Percentiles rank a stretch among this genome's conserved stretches.
These are phyloP conservation scores for Aspergillus eucalypticola DNA, from an alignment of 2,329 filamentous ascomycete species.

Conservation along the genomic window DNA sequence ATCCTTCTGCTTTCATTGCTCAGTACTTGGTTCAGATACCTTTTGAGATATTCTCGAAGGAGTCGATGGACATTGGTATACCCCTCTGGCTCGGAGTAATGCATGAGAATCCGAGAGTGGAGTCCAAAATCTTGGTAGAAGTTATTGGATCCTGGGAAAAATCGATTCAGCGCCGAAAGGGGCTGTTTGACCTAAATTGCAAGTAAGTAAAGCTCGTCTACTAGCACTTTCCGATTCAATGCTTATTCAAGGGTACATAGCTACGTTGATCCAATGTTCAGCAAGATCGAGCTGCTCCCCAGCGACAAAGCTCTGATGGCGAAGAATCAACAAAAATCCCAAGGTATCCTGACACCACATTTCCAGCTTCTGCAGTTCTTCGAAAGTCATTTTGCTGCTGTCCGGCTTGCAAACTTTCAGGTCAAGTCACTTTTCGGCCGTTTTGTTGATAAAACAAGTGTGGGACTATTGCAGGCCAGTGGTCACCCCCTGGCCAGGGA, in stretches of 20 bases:
- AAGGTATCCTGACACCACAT: slow-evolving; percentile 84
- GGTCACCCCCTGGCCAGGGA: slow-evolving; percentile 87
- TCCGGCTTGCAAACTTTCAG: slow-evolving; percentile 78
- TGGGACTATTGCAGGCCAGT: slow-evolving; percentile 68
- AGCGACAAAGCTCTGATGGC: slow-evolving; percentile 75
- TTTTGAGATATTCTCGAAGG: slow-evolving; percentile 89
- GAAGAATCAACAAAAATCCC: slow-evolving; percentile 74
- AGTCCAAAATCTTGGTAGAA: slow-evolving; percentile 80
- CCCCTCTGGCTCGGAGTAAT: slow-evolving; percentile 97
- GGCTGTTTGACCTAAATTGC: slow-evolving; percentile 75
- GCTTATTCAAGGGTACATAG: slow-evolving; percentile 35
- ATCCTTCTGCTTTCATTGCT: slow-evolving; percentile 74
- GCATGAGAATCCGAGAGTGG: slow-evolving; percentile 88
- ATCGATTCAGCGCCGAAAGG: slow-evolving; percentile 73
- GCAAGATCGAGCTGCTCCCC: slow-evolving; percentile 89
- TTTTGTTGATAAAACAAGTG: slow-evolving; percentile 75
- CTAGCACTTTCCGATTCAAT: slow-evolving; percentile 2
- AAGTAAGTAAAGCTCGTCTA: slow-evolving; percentile 49
- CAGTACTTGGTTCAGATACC: slow-evolving; percentile 90
- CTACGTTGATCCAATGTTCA: slow-evolving; percentile 83
- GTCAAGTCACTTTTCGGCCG: slow-evolving; percentile 80
- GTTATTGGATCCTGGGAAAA: slow-evolving; percentile 89
- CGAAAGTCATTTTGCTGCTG: slow-evolving; percentile 91
- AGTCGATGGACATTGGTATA: slow-evolving; percentile 91
- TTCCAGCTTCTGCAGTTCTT: slow-evolving; percentile 84